A percentile compares a stretch with the other conserved stretches of the same genome.
phyloP scores from a whole-genome alignment of 179 eudicot genomes.

The Nepenthes alata region DNA sequence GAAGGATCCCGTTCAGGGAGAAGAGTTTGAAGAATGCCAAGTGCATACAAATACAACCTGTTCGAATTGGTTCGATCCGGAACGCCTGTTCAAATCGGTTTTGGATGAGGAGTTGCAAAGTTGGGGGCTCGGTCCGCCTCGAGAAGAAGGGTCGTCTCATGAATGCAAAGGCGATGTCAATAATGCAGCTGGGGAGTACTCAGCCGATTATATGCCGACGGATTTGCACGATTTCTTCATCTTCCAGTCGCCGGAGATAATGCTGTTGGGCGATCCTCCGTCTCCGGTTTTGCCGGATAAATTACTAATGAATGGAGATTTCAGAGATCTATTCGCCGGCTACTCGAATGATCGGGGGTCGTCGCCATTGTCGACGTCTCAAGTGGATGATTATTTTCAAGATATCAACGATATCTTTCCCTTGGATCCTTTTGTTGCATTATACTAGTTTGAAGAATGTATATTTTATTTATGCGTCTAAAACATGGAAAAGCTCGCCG shows the following conservation, averaged over 20 bases:
- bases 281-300: not conserved
- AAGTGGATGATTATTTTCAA: conserved; percentile 51
- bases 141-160: too few relatives aligned
- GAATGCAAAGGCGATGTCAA: too few relatives aligned
- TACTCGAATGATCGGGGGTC: not conserved
- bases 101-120: not conserved
- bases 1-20: not conserved
- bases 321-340: not conserved
- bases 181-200: not conserved
- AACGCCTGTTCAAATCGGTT: not conserved
- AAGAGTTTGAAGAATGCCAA: conserved; percentile 14
- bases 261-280: conserved; percentile 28
- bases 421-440: conserved; percentile 28
- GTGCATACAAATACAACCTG: not conserved
- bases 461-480: too few relatives aligned
- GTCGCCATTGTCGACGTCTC: conserved; percentile 12
- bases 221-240: conserved; percentile 39
- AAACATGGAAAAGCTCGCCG: too few relatives aligned
- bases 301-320: not conserved
- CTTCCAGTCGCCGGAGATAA: conserved; percentile 39
- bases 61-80: not conserved
- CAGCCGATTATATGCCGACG: conserved; percentile 11
- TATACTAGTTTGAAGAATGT: not conserved
- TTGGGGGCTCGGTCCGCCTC: too few relatives aligned
- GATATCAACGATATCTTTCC: conserved; percentile 34